Percentiles rank a stretch among this genome's conserved stretches.
Conservation (phyloP, 257 asterid species). For the Buddleja alternifolia region DNA sequence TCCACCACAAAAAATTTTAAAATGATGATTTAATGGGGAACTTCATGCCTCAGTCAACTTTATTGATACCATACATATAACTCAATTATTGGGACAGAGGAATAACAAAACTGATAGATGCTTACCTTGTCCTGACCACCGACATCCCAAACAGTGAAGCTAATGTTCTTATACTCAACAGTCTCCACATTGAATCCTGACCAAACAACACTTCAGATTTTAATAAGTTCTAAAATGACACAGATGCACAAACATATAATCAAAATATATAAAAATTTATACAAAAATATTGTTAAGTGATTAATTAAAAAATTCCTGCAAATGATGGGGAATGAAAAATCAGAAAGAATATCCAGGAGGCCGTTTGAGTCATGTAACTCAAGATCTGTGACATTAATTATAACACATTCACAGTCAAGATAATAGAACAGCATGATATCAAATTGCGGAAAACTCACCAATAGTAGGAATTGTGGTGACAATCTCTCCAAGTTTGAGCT, state of each 20-base stretch:
- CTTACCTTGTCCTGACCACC: background rate
- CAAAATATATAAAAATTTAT: background rate
- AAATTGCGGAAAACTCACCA: constrained; percentile 29
- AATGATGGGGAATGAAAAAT: background rate
- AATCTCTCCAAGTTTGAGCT: constrained; percentile 57
- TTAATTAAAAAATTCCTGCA: background rate
- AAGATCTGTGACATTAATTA: background rate
- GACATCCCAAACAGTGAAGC: constrained; percentile 2
- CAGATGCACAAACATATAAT: background rate
- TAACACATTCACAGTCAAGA: background rate
- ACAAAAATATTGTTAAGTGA: background rate
- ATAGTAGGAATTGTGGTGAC: constrained; percentile 59
- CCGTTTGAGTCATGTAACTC: background rate
- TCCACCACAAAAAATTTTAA: too few relatives aligned
- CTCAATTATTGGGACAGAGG: too few relatives aligned
- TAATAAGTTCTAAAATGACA: background rate
- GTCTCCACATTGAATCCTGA: constrained; percentile 30
- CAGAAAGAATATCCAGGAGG: background rate
- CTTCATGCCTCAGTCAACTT: too few relatives aligned
- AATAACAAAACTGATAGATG: too few relatives aligned
- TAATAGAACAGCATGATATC: background rate
- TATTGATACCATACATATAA: too few relatives aligned
- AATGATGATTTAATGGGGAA: too few relatives aligned
- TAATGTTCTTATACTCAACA: background rate
- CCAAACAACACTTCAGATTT: constrained; percentile 8